These are phyloP conservation scores for Phlyctochytrium planicorne DNA, from an alignment of 192 early-diverging fungal species.

Conservation along the genomic window DNA sequence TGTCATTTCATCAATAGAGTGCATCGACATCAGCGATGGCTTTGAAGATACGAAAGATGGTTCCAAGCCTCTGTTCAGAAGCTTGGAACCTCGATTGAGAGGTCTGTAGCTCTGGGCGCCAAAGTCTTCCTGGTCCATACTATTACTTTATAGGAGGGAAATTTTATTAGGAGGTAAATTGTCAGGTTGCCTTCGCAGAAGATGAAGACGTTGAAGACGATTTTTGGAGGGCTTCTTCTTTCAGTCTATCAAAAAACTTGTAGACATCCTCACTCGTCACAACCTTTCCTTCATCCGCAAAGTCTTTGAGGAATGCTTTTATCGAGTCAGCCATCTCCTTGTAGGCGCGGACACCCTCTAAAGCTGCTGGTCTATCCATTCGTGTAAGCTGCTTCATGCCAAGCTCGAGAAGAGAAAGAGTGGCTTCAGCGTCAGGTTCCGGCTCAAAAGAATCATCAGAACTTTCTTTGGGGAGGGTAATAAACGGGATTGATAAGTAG, in stretches of 20 bases:
- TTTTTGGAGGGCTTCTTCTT: neutral
- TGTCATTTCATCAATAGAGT: constrained; percentile 15
- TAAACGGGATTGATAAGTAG: constrained; percentile 51
- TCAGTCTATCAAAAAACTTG: constrained; percentile 61
- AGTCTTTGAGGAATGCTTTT: constrained; percentile 65
- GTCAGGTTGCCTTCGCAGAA: too few species aligned
- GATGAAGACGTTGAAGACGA: too few species aligned
- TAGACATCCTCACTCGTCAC: constrained; percentile 74
- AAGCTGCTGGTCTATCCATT: constrained; percentile 71
- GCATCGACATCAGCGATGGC: constrained; percentile 15
- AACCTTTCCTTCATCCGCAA: constrained; percentile 68
- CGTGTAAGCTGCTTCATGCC: constrained; percentile 71
- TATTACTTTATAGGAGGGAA: too few species aligned
- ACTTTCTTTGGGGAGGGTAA: neutral
- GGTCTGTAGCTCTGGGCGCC: constrained; percentile 36
- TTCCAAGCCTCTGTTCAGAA: constrained; percentile 33
- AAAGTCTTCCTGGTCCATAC: constrained; percentile 30
- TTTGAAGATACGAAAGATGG: constrained; percentile 10
- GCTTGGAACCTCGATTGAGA: constrained; percentile 67
- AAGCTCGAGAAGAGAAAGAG: constrained; percentile 70
- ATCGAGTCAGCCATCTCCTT: constrained; percentile 65
- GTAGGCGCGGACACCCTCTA: constrained; percentile 79
- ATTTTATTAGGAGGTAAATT: too few species aligned
- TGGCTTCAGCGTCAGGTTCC: constrained; percentile 70
- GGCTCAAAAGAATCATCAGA: constrained; percentile 73